Conservation (phyloP, 768 basidiomycete species). For the Austroboletus festivus region DNA sequence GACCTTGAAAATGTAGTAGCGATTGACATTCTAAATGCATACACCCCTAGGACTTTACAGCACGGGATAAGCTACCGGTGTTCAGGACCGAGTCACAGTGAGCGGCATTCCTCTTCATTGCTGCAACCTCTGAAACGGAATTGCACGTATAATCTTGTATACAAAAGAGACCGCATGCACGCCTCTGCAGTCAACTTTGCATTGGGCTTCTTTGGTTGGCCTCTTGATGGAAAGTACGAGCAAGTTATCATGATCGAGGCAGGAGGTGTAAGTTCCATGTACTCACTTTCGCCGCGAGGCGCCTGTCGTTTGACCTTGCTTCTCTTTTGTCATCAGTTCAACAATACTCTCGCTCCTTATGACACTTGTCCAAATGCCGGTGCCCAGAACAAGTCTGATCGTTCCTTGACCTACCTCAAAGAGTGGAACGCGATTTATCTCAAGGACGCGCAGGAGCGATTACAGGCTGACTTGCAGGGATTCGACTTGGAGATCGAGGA, state of each 20-base stretch:
- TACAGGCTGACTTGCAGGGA: conserved; percentile 57
- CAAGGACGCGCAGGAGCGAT: conserved; percentile 54
- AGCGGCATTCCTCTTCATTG: too few relatives aligned
- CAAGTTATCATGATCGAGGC: too few relatives aligned
- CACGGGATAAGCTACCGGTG: too few relatives aligned
- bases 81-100: too few relatives aligned
- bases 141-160: too few relatives aligned
- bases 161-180: too few relatives aligned
- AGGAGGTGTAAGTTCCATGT: conserved; percentile 41
- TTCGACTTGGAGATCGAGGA: conserved; percentile 64
- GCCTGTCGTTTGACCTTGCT: not conserved
- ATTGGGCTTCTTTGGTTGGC: too few relatives aligned
- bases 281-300: conserved; percentile 3
- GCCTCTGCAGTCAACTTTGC: too few relatives aligned
- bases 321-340: conserved; percentile 44
- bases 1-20: conserved; percentile 2
- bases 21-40: conserved; percentile 16
- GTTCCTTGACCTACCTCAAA: conserved; percentile 54
- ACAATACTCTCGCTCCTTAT: conserved; percentile 86
- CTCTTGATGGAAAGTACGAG: too few relatives aligned
- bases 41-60: conserved; percentile 50
- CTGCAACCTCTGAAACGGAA: too few relatives aligned
- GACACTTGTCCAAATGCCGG: conserved; percentile 72
- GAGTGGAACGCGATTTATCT: conserved; percentile 77
- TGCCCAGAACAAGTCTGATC: conserved; percentile 44